Percentiles rank a stretch among this genome's conserved stretches.
These are phyloP conservation scores for Trifolium dubium DNA, from an alignment of 306 rosid genomes.

Conservation along the genomic window DNA sequence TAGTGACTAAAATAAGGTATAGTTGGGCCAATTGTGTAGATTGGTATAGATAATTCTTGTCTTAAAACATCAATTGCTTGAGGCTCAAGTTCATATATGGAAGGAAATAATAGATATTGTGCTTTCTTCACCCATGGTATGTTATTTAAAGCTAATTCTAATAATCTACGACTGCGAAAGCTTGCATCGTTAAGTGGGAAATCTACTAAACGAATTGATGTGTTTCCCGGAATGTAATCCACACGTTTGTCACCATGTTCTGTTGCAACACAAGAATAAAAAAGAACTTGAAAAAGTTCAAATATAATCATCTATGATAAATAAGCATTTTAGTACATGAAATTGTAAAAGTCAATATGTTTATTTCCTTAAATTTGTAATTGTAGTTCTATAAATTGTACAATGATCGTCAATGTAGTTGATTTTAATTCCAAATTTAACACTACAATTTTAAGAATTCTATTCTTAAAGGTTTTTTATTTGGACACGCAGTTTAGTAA, in stretches of 20 bases:
- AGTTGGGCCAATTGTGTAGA: slow-evolving; percentile 50
- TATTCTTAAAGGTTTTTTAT: no score
- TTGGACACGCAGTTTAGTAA: no score
- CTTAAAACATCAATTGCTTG: slow-evolving; percentile 45
- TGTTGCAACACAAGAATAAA: slow-evolving; percentile 31
- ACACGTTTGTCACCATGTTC: slow-evolving; percentile 49
- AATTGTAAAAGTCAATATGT: no score
- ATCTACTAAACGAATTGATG: slow-evolving; percentile 47
- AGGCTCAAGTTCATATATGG: slow-evolving; percentile 55
- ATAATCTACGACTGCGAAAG: neutral
- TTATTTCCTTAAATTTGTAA: no score
- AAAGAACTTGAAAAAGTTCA: neutral
- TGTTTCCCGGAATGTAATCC: slow-evolving; percentile 53
- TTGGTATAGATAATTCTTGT: slow-evolving; percentile 42
- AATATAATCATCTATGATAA: neutral
- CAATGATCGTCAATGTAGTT: no score
- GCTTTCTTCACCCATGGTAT: slow-evolving; percentile 48
- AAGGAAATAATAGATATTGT: slow-evolving; percentile 46
- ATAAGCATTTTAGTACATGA: neutral
- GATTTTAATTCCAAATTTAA: no score
- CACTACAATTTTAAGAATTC: no score
- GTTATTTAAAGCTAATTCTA: neutral
- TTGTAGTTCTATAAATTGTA: no score
- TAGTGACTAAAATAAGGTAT: slow-evolving; percentile 41
- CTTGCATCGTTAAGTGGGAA: slow-evolving; percentile 36